A percentile compares a stretch with the other conserved stretches of the same genome.
These are phyloP conservation scores for Cyamopsis tetragonoloba DNA, from an alignment of 306 rosid species.

Conservation along the genomic window DNA sequence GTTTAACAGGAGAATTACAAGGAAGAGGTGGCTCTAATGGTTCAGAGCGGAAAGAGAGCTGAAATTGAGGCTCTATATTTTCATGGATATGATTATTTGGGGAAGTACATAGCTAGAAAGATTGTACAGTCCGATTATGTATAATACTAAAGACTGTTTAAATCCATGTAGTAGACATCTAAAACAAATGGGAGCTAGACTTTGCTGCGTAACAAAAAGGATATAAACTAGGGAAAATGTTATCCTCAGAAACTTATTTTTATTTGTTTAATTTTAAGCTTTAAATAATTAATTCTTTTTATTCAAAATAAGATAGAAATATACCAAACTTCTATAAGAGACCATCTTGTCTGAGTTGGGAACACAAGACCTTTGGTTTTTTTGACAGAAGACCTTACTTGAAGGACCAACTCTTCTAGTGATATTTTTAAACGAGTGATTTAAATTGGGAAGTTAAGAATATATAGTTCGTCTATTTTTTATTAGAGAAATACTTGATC, in stretches of 20 bases:
- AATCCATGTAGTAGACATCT: not conserved
- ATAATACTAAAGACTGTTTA: not conserved
- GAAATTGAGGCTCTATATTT: slow-evolving; percentile 86
- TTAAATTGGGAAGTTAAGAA: no score
- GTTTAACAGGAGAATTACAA: slow-evolving; percentile 65
- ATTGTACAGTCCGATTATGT: slow-evolving; percentile 75
- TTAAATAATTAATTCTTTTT: not conserved
- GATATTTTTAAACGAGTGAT: no score
- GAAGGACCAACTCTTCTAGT: no score
- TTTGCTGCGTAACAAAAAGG: not conserved
- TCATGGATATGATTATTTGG: slow-evolving; percentile 68
- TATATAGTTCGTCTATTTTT: no score
- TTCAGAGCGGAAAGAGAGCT: slow-evolving; percentile 59
- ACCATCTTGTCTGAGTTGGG: no score
- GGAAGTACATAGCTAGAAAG: slow-evolving; percentile 73
- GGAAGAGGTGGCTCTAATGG: slow-evolving; percentile 69
- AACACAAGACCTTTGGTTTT: no score
- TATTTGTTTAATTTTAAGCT: not conserved
- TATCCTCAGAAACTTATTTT: not conserved
- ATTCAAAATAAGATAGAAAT: not conserved
- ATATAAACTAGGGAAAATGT: not conserved
- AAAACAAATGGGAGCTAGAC: not conserved
- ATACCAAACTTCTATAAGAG: no score
- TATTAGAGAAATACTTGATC: no score
- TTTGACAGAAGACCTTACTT: no score